Evolutionary conservation across 1,139 yeast genomes (phyloP).

Genomic region (Yamadazyma membranifaciens): DNA sequence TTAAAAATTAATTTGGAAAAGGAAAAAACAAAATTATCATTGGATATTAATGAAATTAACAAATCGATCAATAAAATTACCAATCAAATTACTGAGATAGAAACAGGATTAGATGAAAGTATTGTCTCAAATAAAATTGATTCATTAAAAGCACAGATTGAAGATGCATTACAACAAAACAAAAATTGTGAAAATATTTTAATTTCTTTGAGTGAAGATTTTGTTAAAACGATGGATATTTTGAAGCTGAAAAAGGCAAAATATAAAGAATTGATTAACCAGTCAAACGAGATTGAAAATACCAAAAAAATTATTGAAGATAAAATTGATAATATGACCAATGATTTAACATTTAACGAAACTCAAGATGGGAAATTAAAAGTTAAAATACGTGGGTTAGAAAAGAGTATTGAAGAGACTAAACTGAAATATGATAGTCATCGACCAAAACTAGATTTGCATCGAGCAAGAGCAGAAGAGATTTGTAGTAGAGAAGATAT

Average conservation of each 20-base stretch:
- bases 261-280: not conserved
- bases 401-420: constrained; percentile 10
- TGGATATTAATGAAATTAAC: constrained; percentile 17
- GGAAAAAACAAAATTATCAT: constrained; percentile 13
- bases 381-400: not conserved
- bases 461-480: constrained; percentile 27
- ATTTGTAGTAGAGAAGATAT: constrained; percentile 32
- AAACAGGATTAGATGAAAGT: constrained; percentile 32
- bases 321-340: constrained; percentile 10
- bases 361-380: not conserved
- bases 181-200: constrained; percentile 26
- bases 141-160: constrained; percentile 29
- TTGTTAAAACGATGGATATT: constrained; percentile 8
- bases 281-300: not conserved
- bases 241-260: not conserved
- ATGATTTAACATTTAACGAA: constrained; percentile 5
- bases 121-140: constrained; percentile 35
- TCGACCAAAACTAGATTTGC: constrained; percentile 19
- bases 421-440: constrained; percentile 13
- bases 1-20: constrained; percentile 16
- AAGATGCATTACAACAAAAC: constrained; percentile 27
- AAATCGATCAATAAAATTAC: constrained; percentile 18
- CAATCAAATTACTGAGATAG: constrained; percentile 21
- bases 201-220: constrained; percentile 27
- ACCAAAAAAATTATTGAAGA: constrained; percentile 5